A percentile compares a stretch with the other conserved stretches of the same genome.
Evolutionary conservation across 257 asterid genomes (phyloP).

Genomic region (Primulina tabacum): DNA sequence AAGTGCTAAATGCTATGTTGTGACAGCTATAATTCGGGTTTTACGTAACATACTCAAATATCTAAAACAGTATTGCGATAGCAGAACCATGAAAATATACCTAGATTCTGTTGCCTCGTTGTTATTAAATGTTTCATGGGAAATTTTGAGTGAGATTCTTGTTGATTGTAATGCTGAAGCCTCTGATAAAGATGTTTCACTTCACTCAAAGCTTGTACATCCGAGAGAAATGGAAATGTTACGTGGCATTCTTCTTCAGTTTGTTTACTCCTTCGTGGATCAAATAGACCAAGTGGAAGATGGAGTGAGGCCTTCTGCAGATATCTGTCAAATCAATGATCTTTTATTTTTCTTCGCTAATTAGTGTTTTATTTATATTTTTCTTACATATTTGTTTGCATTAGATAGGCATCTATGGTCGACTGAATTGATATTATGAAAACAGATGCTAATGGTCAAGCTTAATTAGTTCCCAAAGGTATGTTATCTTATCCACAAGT

Average conservation of each 20-base stretch:
- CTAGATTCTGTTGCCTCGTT: constrained; percentile 38
- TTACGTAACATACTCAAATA: constrained; percentile 57
- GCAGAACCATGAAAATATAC: constrained; percentile 38
- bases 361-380: too few species aligned
- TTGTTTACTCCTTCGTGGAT: constrained; percentile 57
- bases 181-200: constrained; percentile 26
- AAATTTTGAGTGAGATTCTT: constrained; percentile 32
- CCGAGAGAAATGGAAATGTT: constrained; percentile 33
- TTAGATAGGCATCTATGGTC: too few species aligned
- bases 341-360: too few species aligned
- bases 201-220: constrained; percentile 19
- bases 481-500: constrained; percentile 44
- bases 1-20: constrained; percentile 39
- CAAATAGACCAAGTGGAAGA: constrained; percentile 34
- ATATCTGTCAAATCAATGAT: constrained; percentile 35
- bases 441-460: constrained; percentile 75
- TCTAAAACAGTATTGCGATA: constrained; percentile 47
- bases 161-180: constrained; percentile 24
- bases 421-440: not conserved
- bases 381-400: too few species aligned
- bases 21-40: constrained; percentile 53
- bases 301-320: constrained; percentile 30
- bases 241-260: constrained; percentile 59
- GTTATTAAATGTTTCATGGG: constrained; percentile 52
- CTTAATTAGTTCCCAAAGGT: constrained; percentile 44